Percentiles rank a stretch among this genome's conserved stretches.
These are phyloP conservation scores for Phytopythium litorale DNA, from an alignment of 352 stramenopile genomes.

Conservation along the genomic window DNA sequence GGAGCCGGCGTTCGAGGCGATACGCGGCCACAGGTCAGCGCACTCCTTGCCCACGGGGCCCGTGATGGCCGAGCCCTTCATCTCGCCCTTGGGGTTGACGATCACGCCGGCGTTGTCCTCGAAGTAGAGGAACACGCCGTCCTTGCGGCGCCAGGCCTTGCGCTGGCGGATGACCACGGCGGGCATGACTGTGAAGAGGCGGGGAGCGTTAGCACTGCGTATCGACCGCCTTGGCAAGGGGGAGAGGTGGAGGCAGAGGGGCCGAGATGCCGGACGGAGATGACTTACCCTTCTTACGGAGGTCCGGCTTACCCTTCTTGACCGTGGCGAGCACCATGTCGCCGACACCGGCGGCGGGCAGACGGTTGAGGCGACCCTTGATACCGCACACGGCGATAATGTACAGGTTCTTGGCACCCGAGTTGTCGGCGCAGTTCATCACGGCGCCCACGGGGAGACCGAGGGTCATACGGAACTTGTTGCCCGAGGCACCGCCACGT, in stretches of 20 bases:
- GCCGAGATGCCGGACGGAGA: not conserved
- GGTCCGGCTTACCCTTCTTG: constrained; percentile 99
- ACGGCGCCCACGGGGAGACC: constrained; percentile 98
- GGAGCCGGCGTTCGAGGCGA: constrained; percentile 98
- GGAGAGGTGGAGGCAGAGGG: not conserved
- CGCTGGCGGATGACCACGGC: constrained; percentile 99
- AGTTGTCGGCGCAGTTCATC: constrained; percentile 99
- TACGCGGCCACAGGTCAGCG: constrained; percentile 99
- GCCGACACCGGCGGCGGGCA: constrained; percentile 97
- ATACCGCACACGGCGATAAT: constrained; percentile 99
- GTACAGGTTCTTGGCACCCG: constrained; percentile 99
- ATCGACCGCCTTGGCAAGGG: not conserved
- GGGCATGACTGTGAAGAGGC: constrained; percentile 91
- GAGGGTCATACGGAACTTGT: constrained; percentile 99
- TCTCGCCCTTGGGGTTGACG: constrained; percentile 99
- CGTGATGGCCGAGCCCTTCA: constrained; percentile 99
- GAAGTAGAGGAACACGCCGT: constrained; percentile 99
- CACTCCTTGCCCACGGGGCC: constrained; percentile 99
- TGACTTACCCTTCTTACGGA: constrained; percentile 96
- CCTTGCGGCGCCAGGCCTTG: constrained; percentile 99
- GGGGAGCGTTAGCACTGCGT: not conserved
- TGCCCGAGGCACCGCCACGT: constrained; percentile 95
- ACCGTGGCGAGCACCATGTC: constrained; percentile 99
- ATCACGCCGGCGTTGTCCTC: constrained; percentile 99
- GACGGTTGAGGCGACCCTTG: constrained; percentile 98